A percentile compares a stretch with the other conserved stretches of the same genome.
These are phyloP conservation scores for Diaporthe aspalathi DNA, from an alignment of 2,329 filamentous ascomycete genomes.

Conservation along the genomic window DNA sequence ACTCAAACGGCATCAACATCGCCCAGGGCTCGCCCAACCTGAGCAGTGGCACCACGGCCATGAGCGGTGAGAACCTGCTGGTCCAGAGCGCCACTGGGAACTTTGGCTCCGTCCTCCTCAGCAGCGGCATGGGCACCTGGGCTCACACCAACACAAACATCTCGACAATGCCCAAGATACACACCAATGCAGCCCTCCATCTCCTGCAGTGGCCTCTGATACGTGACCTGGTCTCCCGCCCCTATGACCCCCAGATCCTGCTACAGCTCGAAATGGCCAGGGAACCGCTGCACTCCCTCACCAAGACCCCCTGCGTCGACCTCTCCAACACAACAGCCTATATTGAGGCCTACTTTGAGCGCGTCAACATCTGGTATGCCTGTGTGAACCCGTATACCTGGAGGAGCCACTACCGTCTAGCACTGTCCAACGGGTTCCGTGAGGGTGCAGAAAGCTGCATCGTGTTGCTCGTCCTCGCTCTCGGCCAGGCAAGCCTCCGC, in stretches of 20 bases:
- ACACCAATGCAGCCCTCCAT: constrained; percentile 83
- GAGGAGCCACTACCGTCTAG: constrained; percentile 79
- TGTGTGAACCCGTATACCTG: constrained; percentile 87
- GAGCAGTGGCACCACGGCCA: constrained; percentile 68
- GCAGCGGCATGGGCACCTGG: constrained; percentile 79
- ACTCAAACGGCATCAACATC: constrained; percentile 64
- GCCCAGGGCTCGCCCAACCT: constrained; percentile 73
- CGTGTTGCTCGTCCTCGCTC: constrained; percentile 79
- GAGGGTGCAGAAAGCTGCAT: constrained; percentile 86
- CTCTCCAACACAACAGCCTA: constrained; percentile 80
- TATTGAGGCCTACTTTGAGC: constrained; percentile 82
- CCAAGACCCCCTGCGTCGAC: constrained; percentile 74
- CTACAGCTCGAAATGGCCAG: constrained; percentile 84
- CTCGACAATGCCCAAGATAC: constrained; percentile 86
- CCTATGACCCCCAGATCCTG: constrained; percentile 84
- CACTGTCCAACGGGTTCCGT: constrained; percentile 79
- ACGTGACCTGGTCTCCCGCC: constrained; percentile 78
- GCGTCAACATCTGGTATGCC: constrained; percentile 87
- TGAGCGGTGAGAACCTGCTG: constrained; percentile 69
- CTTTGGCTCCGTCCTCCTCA: constrained; percentile 67
- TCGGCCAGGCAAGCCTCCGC: constrained; percentile 80
- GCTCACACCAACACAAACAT: constrained; percentile 71
- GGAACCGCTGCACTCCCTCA: constrained; percentile 76
- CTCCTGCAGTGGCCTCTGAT: constrained; percentile 85
- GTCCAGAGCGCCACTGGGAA: constrained; percentile 56